These are phyloP conservation scores for Pelargonium myrrhifolium DNA, from an alignment of 441 rosid species.

Conservation along the genomic window DNA sequence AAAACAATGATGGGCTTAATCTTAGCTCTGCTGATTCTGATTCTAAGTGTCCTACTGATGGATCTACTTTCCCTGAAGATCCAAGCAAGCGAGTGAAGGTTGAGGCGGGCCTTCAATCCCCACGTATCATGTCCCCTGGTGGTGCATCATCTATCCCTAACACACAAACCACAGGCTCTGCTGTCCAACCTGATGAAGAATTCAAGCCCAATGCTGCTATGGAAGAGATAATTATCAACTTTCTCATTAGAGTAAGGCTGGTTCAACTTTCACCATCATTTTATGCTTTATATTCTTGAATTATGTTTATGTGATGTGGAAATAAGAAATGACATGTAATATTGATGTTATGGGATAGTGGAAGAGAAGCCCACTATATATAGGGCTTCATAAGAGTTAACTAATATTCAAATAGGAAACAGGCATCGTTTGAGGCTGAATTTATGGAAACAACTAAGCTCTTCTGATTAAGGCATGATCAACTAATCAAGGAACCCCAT, in stretches of 20 bases:
- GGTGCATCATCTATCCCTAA: slow-evolving; percentile 77
- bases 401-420: too few relatives aligned
- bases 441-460: too few relatives aligned
- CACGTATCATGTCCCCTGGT: slow-evolving; percentile 91
- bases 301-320: neutral
- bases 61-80: slow-evolving; percentile 68
- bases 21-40: slow-evolving; percentile 44
- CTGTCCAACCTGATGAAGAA: slow-evolving; percentile 94
- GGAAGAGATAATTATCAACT: slow-evolving; percentile 98
- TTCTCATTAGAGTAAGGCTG: slow-evolving; percentile 81
- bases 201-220: slow-evolving; percentile 99
- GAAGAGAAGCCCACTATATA: too few relatives aligned
- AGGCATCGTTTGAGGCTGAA: too few relatives aligned
- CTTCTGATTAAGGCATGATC: too few relatives aligned
- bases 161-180: slow-evolving; percentile 87
- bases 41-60: slow-evolving; percentile 63
- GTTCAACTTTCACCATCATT: slow-evolving; percentile 11
- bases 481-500: too few relatives aligned
- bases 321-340: too few relatives aligned
- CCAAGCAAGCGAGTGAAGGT: slow-evolving; percentile 74
- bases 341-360: too few relatives aligned
- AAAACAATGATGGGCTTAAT: slow-evolving; percentile 48
- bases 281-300: slow-evolving; percentile 5
- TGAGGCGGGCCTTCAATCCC: slow-evolving; percentile 87
- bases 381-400: too few relatives aligned